Evolutionary conservation across 129 eudicot genomes (phyloP), one percentile per base, ranked within the genome.

Genomic region (Sambucus nigra): DNA sequence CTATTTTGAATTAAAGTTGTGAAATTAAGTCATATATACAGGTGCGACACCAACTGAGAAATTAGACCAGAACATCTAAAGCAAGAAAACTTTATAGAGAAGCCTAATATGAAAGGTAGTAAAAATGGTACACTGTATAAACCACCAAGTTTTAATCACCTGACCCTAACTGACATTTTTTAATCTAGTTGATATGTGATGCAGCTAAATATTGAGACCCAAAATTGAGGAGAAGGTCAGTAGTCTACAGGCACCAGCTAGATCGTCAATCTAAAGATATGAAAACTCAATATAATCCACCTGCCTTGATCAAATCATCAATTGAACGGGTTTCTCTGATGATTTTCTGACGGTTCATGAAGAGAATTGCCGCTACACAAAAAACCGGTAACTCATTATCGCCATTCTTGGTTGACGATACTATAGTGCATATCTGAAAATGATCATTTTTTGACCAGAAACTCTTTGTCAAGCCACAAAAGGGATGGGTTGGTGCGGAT

Each of bases 261-360:
- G 32, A 50, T 29, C 11, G 47, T 20, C n/a, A 50, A 25, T 24
- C 9, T 6, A 48, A 35, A 69, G 7, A 63, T 62, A 29, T 18
- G 42, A 51, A 57, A 64, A 59, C 63, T 26, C 45, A 33, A 44
- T 26, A 55, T 31, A 61, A 56, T 29, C 47, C 53, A 77, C 86
- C 47, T 75, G 63, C 98, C 98, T 91, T 91, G 63, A 91, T 91
- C 57, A 91, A 76, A 67, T 91, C 98, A 72, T 91, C 98, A 59
- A 91, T 81, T 57, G 98, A 91, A 75, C 57, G 84, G 22, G 95
- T 79, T 69, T 79, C 81, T 76, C 72, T 79, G 51, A 82, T 74
- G 73, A 91, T 76, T 59, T 91, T 91, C 11, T 85, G 83, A 64
- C 95, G 95, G 70, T 91, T 91, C 68, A 79, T 63, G 61, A 91